phyloP scores from a whole-genome alignment of 495 filamentous ascomycete genomes.

The Cercophora samala region DNA sequence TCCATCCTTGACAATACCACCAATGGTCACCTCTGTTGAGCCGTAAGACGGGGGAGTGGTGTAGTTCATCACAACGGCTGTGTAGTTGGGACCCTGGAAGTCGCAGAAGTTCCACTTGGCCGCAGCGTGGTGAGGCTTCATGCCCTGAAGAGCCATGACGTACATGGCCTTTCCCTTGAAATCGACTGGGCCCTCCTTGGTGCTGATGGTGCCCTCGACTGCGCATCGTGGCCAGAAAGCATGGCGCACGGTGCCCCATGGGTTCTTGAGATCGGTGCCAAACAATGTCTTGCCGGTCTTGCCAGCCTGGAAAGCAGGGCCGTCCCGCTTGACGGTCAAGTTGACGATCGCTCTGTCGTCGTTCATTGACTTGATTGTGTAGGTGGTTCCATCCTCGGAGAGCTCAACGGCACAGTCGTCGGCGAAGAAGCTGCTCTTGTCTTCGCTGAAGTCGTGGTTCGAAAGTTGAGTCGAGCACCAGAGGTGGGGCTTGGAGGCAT shows the following conservation, averaged over 20 bases:
- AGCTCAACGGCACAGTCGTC: conserved; percentile 77
- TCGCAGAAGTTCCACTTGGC: conserved; percentile 90
- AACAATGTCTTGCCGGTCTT: conserved; percentile 81
- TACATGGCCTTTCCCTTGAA: conserved; percentile 76
- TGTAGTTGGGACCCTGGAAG: conserved; percentile 83
- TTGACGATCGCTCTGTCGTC: conserved; percentile 77
- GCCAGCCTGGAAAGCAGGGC: conserved; percentile 83
- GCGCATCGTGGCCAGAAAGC: conserved; percentile 86
- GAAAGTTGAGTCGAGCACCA: conserved; percentile 76
- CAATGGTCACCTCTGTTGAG: conserved; percentile 78
- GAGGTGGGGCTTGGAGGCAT: conserved; percentile 60
- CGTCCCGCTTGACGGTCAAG: conserved; percentile 66
- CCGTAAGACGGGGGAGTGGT: conserved; percentile 95
- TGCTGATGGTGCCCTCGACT: conserved; percentile 78
- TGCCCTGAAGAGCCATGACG: conserved; percentile 83
- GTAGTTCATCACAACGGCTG: conserved; percentile 92
- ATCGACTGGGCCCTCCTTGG: conserved; percentile 76
- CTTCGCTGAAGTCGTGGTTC: conserved; percentile 79
- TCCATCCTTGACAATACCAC: conserved; percentile 74
- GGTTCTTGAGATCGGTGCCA: conserved; percentile 76
- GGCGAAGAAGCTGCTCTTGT: conserved; percentile 77
- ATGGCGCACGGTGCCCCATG: conserved; percentile 91
- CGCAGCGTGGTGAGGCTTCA: conserved; percentile 98
- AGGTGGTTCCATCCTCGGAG: conserved; percentile 75
- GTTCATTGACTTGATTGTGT: conserved; percentile 79